Evolutionary conservation across 177 flowering plant genomes (phyloP), one percentile per base, ranked within the genome.

Genomic region (Telopea speciosissima): DNA sequence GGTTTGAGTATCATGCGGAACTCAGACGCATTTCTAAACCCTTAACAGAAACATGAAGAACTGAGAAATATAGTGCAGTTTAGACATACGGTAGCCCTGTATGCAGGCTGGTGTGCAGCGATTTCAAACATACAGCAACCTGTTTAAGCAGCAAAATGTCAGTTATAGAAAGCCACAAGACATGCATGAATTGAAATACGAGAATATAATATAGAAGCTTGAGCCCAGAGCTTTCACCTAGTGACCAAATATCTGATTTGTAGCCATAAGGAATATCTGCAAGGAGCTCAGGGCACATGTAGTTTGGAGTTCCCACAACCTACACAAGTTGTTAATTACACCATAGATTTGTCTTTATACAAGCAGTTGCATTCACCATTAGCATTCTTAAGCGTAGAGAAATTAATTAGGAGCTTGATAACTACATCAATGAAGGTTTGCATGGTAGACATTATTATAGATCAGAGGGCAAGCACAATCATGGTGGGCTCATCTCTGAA

Each of bases 201-300:
- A 0, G 7, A 28, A 5, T 23, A 36, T 24, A 23, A 36, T 61
- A 65, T 7, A 63, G 61, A 64, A 36, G n/a, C 70, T 42, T 61
- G 45, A 17, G 52, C 21, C 33, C 8, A 60, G 10, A 70, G 12
- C n/a, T 72, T 78, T 84, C 81, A 94, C 99, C 99, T 74, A 94
- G 87, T 19, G 99, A 90, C 99, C 99, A 94, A 64, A 94, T 94
- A 78, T 94, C 99, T n/a, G 99, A 94, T 81, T 94, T 94, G 78
- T 89, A 92, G 76, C 97, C 99, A 67, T 94, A 94, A 10, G 99
- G 97, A 63, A 89, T 90, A 77, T 94, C 92, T 24, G 94, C 92
- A 21, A 92, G 92, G 75, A 94, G 93, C 87, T 94, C 99, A 64
- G 97, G 99, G 68, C 99, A 94, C 99, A 91, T 94, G 79, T 89